Evolutionary conservation across 495 filamentous ascomycete species (phyloP).

Genomic region (Venustampulla echinocandica): DNA sequence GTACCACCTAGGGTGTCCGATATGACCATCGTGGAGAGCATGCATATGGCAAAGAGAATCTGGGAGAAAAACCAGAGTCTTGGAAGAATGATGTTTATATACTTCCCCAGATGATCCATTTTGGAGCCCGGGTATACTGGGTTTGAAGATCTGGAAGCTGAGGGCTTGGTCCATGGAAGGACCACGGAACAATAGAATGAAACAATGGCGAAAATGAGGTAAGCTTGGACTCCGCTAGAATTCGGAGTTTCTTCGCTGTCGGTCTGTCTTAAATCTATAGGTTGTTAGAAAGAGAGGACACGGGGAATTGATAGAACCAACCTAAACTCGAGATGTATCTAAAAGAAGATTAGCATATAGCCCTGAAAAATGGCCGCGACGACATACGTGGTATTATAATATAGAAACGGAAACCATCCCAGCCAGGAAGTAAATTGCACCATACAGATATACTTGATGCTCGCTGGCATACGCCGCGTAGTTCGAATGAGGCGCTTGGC

Average conservation of each 20-base stretch:
- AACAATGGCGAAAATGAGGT: slow-evolving; percentile 3
- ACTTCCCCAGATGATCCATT: no score
- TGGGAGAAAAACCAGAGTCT: background rate
- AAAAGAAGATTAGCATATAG: no score
- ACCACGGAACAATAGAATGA: background rate
- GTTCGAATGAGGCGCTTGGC: background rate
- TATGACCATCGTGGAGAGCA: background rate
- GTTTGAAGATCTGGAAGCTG: background rate
- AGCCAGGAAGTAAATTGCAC: slow-evolving; percentile 9
- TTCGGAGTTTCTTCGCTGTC: background rate
- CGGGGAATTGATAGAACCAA: no score
- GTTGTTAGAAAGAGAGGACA: no score
- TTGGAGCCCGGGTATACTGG: no score
- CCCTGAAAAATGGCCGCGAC: no score
- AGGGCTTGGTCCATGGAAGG: background rate
- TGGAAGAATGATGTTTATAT: background rate
- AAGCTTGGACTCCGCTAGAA: background rate
- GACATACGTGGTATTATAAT: slow-evolving; percentile 9
- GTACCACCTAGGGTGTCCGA: background rate
- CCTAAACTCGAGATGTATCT: no score
- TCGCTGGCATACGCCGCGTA: background rate
- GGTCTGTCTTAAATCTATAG: background rate
- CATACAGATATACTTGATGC: background rate
- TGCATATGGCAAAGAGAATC: background rate
- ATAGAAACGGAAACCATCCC: slow-evolving; percentile 11